A percentile compares a stretch with the other conserved stretches of the same genome.
Evolutionary conservation across 2,329 filamentous ascomycete species (phyloP).

Genomic region (Aurifilum marmelostoma): DNA sequence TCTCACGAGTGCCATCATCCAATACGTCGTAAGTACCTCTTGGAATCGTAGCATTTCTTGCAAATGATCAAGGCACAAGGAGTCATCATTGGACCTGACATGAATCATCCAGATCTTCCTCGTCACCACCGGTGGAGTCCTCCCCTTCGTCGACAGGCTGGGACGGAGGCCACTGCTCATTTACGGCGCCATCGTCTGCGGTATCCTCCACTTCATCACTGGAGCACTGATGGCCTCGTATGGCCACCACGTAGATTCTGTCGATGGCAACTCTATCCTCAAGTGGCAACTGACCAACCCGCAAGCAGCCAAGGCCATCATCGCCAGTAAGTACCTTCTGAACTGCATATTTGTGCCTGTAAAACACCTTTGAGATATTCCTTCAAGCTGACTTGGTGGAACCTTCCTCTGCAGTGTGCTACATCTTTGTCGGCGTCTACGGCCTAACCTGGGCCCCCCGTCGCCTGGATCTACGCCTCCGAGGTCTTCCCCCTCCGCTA

Average conservation of each 20-base stretch:
- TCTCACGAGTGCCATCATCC: constrained; percentile 55
- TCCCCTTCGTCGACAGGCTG: constrained; percentile 53
- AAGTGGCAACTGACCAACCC: constrained; percentile 49
- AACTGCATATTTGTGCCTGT: no score
- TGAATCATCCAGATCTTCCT: constrained; percentile 47
- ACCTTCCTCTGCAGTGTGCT: constrained; percentile 38
- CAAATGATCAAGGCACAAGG: no score
- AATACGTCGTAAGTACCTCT: constrained; percentile 45
- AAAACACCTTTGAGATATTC: not conserved
- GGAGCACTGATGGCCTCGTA: constrained; percentile 54
- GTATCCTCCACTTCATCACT: constrained; percentile 50
- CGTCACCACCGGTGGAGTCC: constrained; percentile 53
- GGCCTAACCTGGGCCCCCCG: constrained; percentile 40
- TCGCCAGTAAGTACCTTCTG: constrained; percentile 51
- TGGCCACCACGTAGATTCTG: constrained; percentile 47
- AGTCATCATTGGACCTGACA: not conserved
- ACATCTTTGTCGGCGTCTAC: constrained; percentile 48
- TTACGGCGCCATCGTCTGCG: constrained; percentile 49
- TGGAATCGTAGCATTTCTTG: no score
- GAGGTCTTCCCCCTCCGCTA: constrained; percentile 49
- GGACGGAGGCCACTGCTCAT: constrained; percentile 53
- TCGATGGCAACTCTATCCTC: constrained; percentile 50
- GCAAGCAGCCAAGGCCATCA: constrained; percentile 50
- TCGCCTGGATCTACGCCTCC: constrained; percentile 39
- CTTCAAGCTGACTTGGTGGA: not conserved